A percentile compares a stretch with the other conserved stretches of the same genome.
phyloP scores from a whole-genome alignment of 768 basidiomycete genomes.

The Tulasnella sp. region DNA sequence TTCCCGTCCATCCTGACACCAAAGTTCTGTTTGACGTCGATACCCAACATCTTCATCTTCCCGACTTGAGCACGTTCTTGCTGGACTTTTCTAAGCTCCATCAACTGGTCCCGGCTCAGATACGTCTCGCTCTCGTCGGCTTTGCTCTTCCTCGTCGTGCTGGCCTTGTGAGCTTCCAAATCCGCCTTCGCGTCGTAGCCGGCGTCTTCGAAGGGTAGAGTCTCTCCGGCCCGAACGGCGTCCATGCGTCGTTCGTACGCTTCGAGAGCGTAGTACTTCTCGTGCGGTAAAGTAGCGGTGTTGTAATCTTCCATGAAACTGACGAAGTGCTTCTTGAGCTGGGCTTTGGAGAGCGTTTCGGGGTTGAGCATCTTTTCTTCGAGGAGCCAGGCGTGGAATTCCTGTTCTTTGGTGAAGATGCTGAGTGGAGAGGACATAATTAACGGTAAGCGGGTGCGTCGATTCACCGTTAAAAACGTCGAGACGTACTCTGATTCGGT shows the following conservation, averaged over 20 bases:
- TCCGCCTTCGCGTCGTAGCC: constrained; percentile 81
- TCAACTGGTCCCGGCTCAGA: constrained; percentile 71
- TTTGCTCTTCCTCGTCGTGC: constrained; percentile 65
- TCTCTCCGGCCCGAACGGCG: constrained; percentile 78
- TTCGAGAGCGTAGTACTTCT: constrained; percentile 86
- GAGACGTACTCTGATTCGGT: constrained; percentile 72
- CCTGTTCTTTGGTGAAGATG: constrained; percentile 72
- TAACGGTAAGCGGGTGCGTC: constrained; percentile 9
- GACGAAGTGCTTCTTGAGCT: constrained; percentile 78
- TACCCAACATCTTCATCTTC: constrained; percentile 81
- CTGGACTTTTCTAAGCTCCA: constrained; percentile 78
- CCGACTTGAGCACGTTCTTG: constrained; percentile 76
- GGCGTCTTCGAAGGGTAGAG: constrained; percentile 65
- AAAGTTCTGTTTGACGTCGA: constrained; percentile 80
- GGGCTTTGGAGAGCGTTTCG: constrained; percentile 80
- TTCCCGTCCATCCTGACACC: constrained; percentile 75
- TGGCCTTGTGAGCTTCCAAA: constrained; percentile 68
- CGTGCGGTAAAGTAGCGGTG: constrained; percentile 90
- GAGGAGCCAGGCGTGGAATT: constrained; percentile 89
- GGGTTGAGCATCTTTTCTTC: constrained; percentile 91
- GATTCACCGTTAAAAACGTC: neutral
- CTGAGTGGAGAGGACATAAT: constrained; percentile 42
- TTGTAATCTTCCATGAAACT: constrained; percentile 68
- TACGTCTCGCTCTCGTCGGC: constrained; percentile 54
- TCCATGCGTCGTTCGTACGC: constrained; percentile 81